A percentile compares a stretch with the other conserved stretches of the same genome.
These are phyloP conservation scores for Mortierella sp. DNA, from an alignment of 371 early-diverging fungal species.

Conservation along the genomic window DNA sequence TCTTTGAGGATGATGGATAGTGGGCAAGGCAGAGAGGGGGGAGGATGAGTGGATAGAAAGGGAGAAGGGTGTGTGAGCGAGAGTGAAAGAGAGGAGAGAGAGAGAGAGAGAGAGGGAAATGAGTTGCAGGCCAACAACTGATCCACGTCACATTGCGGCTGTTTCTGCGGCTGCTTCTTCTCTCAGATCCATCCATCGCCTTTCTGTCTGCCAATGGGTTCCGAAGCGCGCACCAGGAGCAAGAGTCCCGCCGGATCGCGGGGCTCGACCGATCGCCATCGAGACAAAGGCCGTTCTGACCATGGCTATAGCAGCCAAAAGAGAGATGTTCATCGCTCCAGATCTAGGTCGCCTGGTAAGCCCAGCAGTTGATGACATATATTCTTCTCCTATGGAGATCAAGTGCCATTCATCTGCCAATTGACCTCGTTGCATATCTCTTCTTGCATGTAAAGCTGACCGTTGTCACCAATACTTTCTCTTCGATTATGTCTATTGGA, in stretches of 20 bases:
- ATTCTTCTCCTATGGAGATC: too few relatives aligned
- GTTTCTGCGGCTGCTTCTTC: too few relatives aligned
- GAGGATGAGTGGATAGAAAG: not conserved
- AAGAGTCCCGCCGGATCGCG: conserved; percentile 8
- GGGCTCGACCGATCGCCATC: conserved; percentile 3
- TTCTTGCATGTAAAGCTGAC: too few relatives aligned
- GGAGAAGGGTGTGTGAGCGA: not conserved
- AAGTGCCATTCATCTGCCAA: too few relatives aligned
- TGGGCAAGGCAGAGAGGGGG: not conserved
- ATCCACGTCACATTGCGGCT: too few relatives aligned
- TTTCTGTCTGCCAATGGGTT: conserved; percentile 31
- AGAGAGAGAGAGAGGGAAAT: not conserved
- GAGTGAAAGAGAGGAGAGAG: not conserved
- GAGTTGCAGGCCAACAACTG: not conserved
- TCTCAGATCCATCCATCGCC: conserved; percentile 1
- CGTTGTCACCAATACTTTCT: too few relatives aligned
- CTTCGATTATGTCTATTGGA: too few relatives aligned
- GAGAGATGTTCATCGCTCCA: not conserved
- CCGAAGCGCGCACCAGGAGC: conserved; percentile 23
- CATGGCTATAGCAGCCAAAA: conserved; percentile 1
- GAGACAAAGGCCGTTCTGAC: conserved; percentile 9
- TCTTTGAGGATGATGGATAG: not conserved
- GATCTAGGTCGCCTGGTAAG: conserved; percentile 4
- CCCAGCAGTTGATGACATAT: not conserved
- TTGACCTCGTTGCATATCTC: too few relatives aligned